Percentiles rank a stretch among this genome's conserved stretches.
These are phyloP conservation scores for Linnemannia hyalina DNA, from an alignment of 192 early-diverging fungal genomes.

Conservation along the genomic window DNA sequence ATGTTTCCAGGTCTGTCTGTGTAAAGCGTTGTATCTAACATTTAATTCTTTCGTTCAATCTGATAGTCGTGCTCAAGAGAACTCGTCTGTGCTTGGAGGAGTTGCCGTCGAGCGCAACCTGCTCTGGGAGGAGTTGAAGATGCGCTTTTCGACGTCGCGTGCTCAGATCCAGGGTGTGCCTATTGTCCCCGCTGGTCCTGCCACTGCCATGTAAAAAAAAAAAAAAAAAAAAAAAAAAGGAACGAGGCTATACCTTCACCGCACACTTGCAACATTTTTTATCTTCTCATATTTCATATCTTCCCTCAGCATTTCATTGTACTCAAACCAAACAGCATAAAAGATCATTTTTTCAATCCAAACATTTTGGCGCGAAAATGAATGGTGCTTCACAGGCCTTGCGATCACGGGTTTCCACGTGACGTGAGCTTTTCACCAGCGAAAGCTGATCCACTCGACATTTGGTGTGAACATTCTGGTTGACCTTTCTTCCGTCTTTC, in stretches of 20 bases:
- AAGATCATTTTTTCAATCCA: background rate
- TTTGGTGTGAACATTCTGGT: too few species aligned
- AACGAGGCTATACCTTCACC: background rate
- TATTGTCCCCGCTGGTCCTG: constrained; percentile 22
- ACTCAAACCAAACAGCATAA: background rate
- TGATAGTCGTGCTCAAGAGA: constrained; percentile 87
- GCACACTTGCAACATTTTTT: background rate
- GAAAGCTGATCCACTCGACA: background rate
- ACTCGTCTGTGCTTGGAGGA: constrained; percentile 83
- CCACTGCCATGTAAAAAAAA: constrained; percentile 13
- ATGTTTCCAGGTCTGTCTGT: background rate
- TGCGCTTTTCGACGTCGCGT: constrained; percentile 39
- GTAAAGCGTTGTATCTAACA: background rate
- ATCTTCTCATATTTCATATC: too few species aligned
- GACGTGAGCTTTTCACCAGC: background rate
- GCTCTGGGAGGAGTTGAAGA: constrained; percentile 70
- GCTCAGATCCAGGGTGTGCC: constrained; percentile 27
- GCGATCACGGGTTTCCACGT: background rate
- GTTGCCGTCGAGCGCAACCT: constrained; percentile 67
- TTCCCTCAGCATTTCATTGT: background rate
- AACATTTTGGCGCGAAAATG: background rate
- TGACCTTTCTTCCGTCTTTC: background rate
- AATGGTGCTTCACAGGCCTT: background rate
- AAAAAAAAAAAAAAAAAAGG: background rate
- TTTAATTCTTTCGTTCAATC: background rate